phyloP scores from a whole-genome alignment of 2,329 filamentous ascomycete species.

The Mycosphaerelloides madeirae region DNA sequence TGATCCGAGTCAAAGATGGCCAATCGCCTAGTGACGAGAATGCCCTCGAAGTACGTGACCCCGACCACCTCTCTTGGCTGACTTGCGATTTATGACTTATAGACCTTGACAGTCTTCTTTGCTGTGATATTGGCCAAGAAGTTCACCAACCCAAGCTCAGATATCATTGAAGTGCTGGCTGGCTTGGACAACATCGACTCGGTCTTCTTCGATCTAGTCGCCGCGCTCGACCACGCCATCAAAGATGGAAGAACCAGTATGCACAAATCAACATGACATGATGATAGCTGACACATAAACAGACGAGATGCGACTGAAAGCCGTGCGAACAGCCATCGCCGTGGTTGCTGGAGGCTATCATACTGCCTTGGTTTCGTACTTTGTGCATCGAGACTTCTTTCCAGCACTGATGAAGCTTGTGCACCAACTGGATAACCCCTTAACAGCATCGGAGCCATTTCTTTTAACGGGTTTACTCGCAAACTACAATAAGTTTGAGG shows the following conservation, averaged over 20 bases:
- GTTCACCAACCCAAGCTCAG: conserved; percentile 91
- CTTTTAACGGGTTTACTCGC: conserved; percentile 78
- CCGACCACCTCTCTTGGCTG: conserved; percentile 4
- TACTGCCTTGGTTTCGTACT: conserved; percentile 88
- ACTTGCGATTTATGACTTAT: conserved; percentile 40
- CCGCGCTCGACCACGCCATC: conserved; percentile 75
- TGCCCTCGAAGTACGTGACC: conserved; percentile 71
- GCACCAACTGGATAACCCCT: conserved; percentile 66
- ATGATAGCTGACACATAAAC: conserved; percentile 14
- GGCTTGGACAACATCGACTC: conserved; percentile 84
- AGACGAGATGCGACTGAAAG: conserved; percentile 74
- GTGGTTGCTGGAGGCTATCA: conserved; percentile 92
- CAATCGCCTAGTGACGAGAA: conserved; percentile 63
- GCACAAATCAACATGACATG: no score
- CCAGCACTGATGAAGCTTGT: conserved; percentile 93
- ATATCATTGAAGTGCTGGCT: conserved; percentile 84
- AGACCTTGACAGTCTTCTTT: conserved; percentile 89
- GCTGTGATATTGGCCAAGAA: conserved; percentile 77
- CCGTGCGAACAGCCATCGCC: conserved; percentile 73
- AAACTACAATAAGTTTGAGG: conserved; percentile 99
- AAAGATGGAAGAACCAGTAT: conserved; percentile 67
- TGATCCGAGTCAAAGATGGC: conserved; percentile 61
- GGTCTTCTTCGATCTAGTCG: conserved; percentile 84
- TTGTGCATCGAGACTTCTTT: conserved; percentile 91
- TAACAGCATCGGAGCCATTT: conserved; percentile 64